Evolutionary conservation across 1,139 yeast genomes (phyloP).

Genomic region (Meyerozyma elateridarum): DNA sequence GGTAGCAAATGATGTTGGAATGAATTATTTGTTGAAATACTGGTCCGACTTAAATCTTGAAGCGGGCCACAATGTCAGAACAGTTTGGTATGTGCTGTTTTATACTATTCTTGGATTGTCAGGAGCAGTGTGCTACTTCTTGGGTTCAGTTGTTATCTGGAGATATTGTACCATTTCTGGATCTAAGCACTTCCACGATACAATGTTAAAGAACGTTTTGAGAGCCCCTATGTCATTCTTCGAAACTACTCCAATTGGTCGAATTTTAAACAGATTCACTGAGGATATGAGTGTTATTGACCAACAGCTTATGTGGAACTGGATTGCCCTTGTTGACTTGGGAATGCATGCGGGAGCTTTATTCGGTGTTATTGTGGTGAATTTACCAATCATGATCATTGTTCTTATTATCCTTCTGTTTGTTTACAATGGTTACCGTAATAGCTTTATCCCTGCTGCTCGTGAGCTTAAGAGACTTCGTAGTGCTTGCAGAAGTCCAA

Average conservation of each 20-base stretch:
- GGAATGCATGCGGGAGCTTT: conserved; percentile 15
- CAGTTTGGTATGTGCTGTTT: conserved; percentile 21
- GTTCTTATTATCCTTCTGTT: conserved; percentile 19
- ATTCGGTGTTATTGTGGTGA: conserved; percentile 25
- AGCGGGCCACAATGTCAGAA: conserved; percentile 21
- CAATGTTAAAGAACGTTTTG: conserved; percentile 33
- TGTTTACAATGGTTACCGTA: conserved; percentile 27
- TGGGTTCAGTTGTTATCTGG: conserved; percentile 30
- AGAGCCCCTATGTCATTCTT: conserved; percentile 42
- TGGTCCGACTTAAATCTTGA: conserved; percentile 35
- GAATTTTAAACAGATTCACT: conserved; percentile 37
- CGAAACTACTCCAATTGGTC: conserved; percentile 41
- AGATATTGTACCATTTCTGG: conserved; percentile 28
- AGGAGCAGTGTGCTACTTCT: conserved; percentile 23
- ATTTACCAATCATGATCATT: conserved; percentile 31
- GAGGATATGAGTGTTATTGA: conserved; percentile 35
- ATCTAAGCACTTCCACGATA: conserved; percentile 33
- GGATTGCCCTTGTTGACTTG: conserved; percentile 11
- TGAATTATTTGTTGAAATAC: conserved; percentile 29
- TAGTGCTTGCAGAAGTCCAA: conserved; percentile 30
- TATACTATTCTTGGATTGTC: conserved; percentile 26
- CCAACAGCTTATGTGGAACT: conserved; percentile 28
- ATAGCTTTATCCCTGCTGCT: conserved; percentile 30
- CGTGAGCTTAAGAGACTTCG: conserved; percentile 34
- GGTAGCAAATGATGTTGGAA: conserved; percentile 21